Evolutionary conservation across 305 asterid genomes (phyloP).

Genomic region (Solanum hybrid): DNA sequence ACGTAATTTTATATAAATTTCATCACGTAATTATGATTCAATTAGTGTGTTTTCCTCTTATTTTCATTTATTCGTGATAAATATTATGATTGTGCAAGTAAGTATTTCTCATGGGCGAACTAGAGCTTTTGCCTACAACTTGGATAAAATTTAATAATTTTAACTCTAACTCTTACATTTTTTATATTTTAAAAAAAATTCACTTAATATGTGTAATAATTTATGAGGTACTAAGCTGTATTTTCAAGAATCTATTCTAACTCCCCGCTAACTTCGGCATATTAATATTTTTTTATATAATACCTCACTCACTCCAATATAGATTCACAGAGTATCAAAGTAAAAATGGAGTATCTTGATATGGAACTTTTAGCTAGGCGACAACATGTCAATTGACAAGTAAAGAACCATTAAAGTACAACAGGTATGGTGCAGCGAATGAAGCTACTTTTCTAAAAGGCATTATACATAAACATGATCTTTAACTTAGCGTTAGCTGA

Average conservation of each 20-base stretch:
- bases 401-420: not conserved
- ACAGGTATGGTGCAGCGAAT: not conserved
- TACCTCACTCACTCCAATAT: no score
- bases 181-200: rapidly evolving
- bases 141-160: not conserved
- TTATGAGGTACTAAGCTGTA: not conserved
- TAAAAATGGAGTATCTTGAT: not conserved
- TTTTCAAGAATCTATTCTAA: not conserved
- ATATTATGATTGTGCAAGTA: not conserved
- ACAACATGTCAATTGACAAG: not conserved
- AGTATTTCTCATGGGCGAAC: not conserved
- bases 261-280: not conserved
- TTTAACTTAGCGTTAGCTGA: rapidly evolving
- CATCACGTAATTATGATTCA: not conserved
- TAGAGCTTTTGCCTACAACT: not conserved
- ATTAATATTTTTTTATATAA: no score
- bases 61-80: not conserved
- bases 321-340: not conserved
- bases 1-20: not conserved
- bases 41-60: not conserved
- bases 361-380: not conserved
- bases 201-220: not conserved
- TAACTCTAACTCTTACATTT: not conserved
- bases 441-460: no score
- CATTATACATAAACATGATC: no score